Evolutionary conservation across 2,329 filamentous ascomycete genomes (phyloP).

Genomic region (Fusarium subtropicale): DNA sequence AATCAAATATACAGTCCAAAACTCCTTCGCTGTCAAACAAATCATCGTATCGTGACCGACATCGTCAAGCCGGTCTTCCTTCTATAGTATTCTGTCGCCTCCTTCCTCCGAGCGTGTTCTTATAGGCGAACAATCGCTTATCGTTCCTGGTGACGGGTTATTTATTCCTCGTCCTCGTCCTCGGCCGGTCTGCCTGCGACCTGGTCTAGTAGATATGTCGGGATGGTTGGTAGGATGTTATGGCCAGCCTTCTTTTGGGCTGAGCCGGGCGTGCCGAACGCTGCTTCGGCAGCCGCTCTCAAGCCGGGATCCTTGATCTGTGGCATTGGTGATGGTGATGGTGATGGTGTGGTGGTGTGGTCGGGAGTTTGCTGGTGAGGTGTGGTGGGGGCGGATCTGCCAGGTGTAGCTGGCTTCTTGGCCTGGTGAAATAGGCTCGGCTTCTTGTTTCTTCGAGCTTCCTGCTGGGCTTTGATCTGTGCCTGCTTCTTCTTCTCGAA

Average conservation of each 20-base stretch:
- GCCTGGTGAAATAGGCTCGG: slow-evolving; percentile 7
- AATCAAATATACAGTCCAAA: not conserved
- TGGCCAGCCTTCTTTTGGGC: not conserved
- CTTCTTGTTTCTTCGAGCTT: not conserved
- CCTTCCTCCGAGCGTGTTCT: not conserved
- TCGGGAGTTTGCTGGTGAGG: not conserved
- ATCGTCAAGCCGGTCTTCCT: not conserved
- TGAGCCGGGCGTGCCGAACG: not conserved
- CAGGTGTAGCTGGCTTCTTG: not conserved
- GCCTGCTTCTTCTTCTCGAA: slow-evolving; percentile 4
- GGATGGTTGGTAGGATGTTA: slow-evolving; percentile 8
- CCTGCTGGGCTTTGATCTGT: not conserved
- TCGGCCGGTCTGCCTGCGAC: not conserved
- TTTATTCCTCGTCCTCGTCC: not conserved
- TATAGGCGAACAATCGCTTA: not conserved
- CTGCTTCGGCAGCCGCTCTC: not conserved
- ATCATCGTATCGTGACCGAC: not conserved
- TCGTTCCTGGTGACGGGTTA: not conserved
- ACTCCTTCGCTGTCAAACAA: slow-evolving; percentile 1
- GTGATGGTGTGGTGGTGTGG: not conserved
- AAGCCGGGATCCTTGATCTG: not conserved
- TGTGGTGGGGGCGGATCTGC: not conserved
- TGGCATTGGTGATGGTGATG: not conserved
- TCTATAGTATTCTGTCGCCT: not conserved
- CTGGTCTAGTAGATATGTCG: slow-evolving; percentile 1